Conservation (phyloP, 2,329 filamentous ascomycete species). For the Arachnopeziza araneosa region DNA sequence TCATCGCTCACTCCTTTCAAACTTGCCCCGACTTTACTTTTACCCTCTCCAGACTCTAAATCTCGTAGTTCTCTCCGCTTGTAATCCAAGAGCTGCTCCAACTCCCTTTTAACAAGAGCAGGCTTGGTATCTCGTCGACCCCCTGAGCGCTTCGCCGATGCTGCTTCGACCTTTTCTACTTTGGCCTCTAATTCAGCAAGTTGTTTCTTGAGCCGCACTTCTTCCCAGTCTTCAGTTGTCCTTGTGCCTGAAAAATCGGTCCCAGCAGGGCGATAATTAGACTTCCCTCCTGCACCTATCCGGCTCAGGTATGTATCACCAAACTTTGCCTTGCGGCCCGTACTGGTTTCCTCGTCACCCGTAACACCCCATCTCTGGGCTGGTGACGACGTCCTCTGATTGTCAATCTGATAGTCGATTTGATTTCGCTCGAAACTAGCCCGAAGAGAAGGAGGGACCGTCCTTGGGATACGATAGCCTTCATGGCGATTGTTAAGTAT, state of each 20-base stretch:
- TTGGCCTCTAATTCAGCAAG: conserved; percentile 84
- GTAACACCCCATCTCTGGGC: conserved; percentile 74
- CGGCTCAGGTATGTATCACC: conserved; percentile 94
- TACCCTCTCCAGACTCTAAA: conserved; percentile 65
- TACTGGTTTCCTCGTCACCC: conserved; percentile 72
- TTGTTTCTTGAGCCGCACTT: conserved; percentile 90
- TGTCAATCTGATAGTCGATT: conserved; percentile 92
- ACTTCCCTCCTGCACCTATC: conserved; percentile 69
- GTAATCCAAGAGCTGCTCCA: conserved; percentile 91
- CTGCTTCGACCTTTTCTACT: conserved; percentile 74
- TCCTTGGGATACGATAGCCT: conserved; percentile 87
- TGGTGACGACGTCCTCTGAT: conserved; percentile 55
- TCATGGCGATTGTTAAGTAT: conserved; percentile 95
- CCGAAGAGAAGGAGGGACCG: conserved; percentile 84
- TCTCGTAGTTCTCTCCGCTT: conserved; percentile 77
- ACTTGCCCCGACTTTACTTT: conserved; percentile 62
- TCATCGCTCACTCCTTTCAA: conserved; percentile 79
- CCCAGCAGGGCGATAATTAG: conserved; percentile 72
- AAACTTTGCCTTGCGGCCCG: conserved; percentile 92
- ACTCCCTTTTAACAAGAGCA: conserved; percentile 85
- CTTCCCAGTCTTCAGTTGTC: conserved; percentile 92
- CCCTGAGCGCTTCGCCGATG: conserved; percentile 57
- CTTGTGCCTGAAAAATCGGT: conserved; percentile 86
- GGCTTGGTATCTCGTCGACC: conserved; percentile 73
- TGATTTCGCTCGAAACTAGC: conserved; percentile 91